Conservation (phyloP, 805 yeast species). For the Priceomyces carsonii region DNA sequence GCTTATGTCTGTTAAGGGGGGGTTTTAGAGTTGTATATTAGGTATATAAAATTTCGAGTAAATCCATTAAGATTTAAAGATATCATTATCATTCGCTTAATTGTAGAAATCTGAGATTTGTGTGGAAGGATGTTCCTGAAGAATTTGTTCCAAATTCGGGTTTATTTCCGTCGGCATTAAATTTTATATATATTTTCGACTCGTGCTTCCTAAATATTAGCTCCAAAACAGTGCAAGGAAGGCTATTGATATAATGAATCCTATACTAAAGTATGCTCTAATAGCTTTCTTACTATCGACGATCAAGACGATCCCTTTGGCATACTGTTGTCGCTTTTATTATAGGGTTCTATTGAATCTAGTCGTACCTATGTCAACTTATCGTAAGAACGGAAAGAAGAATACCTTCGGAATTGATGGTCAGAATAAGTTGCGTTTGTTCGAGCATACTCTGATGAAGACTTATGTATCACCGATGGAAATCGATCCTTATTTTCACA, state of each 20-base stretch:
- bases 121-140: too few species aligned
- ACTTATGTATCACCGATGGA: conserved; percentile 76
- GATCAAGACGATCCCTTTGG: conserved; percentile 68
- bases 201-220: too few species aligned
- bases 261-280: conserved; percentile 7
- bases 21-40: neutral
- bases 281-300: conserved; percentile 37
- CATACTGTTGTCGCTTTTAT: conserved; percentile 66
- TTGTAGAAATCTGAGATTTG: too few species aligned
- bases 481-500: conserved; percentile 84
- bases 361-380: conserved; percentile 31
- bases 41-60: too few species aligned
- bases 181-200: too few species aligned
- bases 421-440: conserved; percentile 31
- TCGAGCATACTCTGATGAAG: conserved; percentile 41
- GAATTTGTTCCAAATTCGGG: too few species aligned
- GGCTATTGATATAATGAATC: neutral
- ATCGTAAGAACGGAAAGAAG: conserved; percentile 16
- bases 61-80: too few species aligned
- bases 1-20: neutral
- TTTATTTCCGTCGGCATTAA: too few species aligned
- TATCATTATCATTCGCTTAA: too few species aligned
- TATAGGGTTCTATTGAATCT: conserved; percentile 42
- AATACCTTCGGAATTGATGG: conserved; percentile 36
- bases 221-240: too few species aligned